Conservation (phyloP, 768 basidiomycete species). For the Trametes sanguinea region DNA sequence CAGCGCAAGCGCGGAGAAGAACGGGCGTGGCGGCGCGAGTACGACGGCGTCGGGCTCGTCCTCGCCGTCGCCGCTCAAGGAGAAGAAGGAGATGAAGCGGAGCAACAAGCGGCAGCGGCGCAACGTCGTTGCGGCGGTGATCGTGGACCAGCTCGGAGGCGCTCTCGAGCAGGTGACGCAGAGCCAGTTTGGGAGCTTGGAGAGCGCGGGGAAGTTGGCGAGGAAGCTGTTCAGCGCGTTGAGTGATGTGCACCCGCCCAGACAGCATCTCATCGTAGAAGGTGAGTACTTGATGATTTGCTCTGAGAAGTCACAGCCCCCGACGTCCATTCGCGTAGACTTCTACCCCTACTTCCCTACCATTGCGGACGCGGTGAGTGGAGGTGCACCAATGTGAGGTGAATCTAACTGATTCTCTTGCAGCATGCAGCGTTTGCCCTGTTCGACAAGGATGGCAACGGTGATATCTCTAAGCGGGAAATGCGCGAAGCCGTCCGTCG, state of each 20-base stretch:
- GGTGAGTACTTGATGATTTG: constrained; percentile 40
- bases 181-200: constrained; percentile 53
- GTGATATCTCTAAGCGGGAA: constrained; percentile 74
- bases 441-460: constrained; percentile 84
- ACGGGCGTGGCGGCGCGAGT: constrained; percentile 1
- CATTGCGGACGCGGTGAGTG: constrained; percentile 67
- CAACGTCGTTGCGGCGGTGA: constrained; percentile 61
- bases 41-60: constrained; percentile 29
- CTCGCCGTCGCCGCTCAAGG: constrained; percentile 17
- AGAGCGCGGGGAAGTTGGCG: constrained; percentile 68
- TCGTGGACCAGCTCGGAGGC: constrained; percentile 70
- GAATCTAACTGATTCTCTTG: neutral
- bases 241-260: constrained; percentile 58
- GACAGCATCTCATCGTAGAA: constrained; percentile 65
- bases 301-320: neutral
- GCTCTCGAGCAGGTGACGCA: constrained; percentile 71
- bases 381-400: neutral
- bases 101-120: constrained; percentile 25
- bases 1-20: constrained; percentile 2
- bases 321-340: constrained; percentile 41
- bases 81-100: constrained; percentile 20
- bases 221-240: constrained; percentile 66
- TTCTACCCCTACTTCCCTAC: constrained; percentile 77
- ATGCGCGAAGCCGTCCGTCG: constrained; percentile 83
- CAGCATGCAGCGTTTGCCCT: constrained; percentile 68